phyloP scores from a whole-genome alignment of 805 yeast species.

The Diddensiella santjacobensis region DNA sequence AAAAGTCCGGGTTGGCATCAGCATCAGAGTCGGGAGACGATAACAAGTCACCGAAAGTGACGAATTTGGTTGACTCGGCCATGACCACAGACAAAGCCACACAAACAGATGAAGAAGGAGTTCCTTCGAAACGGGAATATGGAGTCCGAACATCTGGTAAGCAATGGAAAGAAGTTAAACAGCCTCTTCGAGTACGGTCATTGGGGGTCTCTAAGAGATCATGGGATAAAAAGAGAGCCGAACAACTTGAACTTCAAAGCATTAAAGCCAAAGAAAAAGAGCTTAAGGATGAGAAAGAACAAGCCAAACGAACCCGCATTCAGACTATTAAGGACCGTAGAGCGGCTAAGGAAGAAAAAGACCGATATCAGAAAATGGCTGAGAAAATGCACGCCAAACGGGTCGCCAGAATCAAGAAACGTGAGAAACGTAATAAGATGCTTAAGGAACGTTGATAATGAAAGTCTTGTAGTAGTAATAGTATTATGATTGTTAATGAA shows the following conservation, averaged over 20 bases:
- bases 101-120: not conserved
- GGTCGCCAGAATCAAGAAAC: slow-evolving; percentile 82
- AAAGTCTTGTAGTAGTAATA: not conserved
- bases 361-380: slow-evolving; percentile 78
- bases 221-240: slow-evolving; percentile 66
- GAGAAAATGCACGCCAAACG: slow-evolving; percentile 87
- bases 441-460: slow-evolving; percentile 89
- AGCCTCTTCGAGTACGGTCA: slow-evolving; percentile 31
- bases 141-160: slow-evolving; percentile 33
- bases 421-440: slow-evolving; percentile 92
- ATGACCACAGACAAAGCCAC: not conserved
- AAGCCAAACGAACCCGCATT: slow-evolving; percentile 46
- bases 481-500: slow-evolving; percentile 3
- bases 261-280: slow-evolving; percentile 65
- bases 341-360: slow-evolving; percentile 81
- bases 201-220: slow-evolving; percentile 51
- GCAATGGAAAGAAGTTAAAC: slow-evolving; percentile 36
- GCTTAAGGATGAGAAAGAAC: slow-evolving; percentile 74
- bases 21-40: not conserved
- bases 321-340: slow-evolving; percentile 56
- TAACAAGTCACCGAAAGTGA: not conserved
- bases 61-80: not conserved
- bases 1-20: slow-evolving; percentile 17
- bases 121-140: slow-evolving; percentile 4
- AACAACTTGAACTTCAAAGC: slow-evolving; percentile 60